Base-by-base conservation (phyloP, 2,329 filamentous ascomycete species). In the Ascochyta rabiei region DNA sequence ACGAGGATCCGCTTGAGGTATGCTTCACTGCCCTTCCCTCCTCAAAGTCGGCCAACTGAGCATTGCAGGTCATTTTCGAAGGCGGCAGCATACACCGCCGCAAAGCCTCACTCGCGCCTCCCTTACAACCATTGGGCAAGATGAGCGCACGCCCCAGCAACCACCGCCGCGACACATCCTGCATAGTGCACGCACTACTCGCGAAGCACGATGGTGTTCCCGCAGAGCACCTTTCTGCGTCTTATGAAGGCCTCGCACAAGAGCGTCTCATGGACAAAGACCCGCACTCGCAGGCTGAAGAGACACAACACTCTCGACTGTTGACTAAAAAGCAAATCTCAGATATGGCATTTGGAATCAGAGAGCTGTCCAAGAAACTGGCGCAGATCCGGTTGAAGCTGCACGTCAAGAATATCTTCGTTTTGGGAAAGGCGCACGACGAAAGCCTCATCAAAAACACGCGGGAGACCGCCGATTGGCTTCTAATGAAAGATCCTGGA, bases 321-420 rank as follows among this genome's bases (percentile, higher is more conserved):
- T 81, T 98, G 63, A 97, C 93, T 1, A 98, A 98, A 79, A 92
- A 90, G 74, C 91, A 99, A 75, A 82, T 99, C 37, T 92, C 89
- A 13, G 95, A 98, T 67, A 98, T 99, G 93, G 93, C 93, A 0
- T 93, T 93, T 86, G 93, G 93, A 23, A 95, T 98, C 53, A 84
- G 95, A 42, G 91, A 97, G 75, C 80, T 99, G 54, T 93, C 90
- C 26, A 89, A 96, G 69, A 89, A 90, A 56, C 78, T 98, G 55
- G 90, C 91, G 46, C 92, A 87, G 74, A 87, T 98, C 72, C 86
- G 88, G 53, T 81, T 99, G 59, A 90, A 89, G 72, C 86, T 96
- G 62, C 88, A 88, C 48, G 91, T 96, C 61, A 86, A 86, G 71
- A 89, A 85, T 51, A 87, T 99, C 26, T 96, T 98, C 68, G 79